Conservation (phyloP, 2,329 filamentous ascomycete species). For the Calcarisporium arbuscula region DNA sequence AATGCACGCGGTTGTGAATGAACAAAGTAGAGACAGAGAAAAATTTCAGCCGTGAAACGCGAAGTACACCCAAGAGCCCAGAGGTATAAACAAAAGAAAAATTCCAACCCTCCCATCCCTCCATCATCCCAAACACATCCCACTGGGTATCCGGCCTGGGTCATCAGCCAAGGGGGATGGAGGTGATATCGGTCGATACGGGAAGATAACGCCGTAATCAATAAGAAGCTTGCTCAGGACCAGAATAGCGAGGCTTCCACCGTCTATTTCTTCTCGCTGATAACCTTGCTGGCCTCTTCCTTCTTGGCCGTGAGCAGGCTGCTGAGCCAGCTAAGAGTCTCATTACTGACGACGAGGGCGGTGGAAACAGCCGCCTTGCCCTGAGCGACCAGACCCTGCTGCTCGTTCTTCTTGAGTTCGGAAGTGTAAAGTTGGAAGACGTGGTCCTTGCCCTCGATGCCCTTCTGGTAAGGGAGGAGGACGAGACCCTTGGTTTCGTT, state of each 20-base stretch:
- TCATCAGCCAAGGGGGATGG: too few relatives aligned
- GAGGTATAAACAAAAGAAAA: slow-evolving; percentile 1
- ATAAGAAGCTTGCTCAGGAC: too few relatives aligned
- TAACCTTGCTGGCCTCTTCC: slow-evolving; percentile 48
- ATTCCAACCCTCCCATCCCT: not conserved
- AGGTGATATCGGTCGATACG: too few relatives aligned
- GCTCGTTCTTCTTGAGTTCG: slow-evolving; percentile 58
- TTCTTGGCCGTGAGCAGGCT: slow-evolving; percentile 56
- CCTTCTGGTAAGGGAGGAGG: slow-evolving; percentile 57
- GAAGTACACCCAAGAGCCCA: too few relatives aligned
- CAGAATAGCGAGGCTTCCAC: too few relatives aligned
- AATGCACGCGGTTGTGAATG: too few relatives aligned
- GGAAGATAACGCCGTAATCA: too few relatives aligned
- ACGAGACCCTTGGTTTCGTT: slow-evolving; percentile 56
- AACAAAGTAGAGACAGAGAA: too few relatives aligned
- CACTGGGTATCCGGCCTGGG: too few relatives aligned
- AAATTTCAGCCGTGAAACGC: too few relatives aligned
- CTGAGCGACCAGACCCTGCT: slow-evolving; percentile 57
- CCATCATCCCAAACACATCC: too few relatives aligned
- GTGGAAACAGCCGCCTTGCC: slow-evolving; percentile 67
- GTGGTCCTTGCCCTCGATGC: slow-evolving; percentile 55
- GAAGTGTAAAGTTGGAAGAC: slow-evolving; percentile 49
- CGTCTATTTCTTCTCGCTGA: slow-evolving; percentile 49
- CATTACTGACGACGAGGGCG: slow-evolving; percentile 58
- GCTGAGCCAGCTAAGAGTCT: slow-evolving; percentile 57